Conservation (phyloP, 2,329 filamentous ascomycete genomes). For the Septoria petroselini region DNA sequence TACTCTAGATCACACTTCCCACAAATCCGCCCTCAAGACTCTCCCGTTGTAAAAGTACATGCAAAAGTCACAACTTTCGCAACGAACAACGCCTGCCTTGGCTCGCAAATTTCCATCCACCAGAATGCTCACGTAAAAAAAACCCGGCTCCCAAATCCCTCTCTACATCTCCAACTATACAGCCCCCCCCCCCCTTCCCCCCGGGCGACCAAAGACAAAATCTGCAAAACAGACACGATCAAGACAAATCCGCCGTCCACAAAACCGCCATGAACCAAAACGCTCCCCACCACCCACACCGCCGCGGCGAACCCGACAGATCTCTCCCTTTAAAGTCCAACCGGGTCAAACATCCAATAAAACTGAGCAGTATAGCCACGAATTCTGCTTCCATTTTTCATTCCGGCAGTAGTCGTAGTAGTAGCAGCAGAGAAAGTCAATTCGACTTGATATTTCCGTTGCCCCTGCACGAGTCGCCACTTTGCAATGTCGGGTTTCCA, state of each 20-base stretch:
- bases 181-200: too few species aligned
- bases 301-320: neutral
- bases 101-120: too few species aligned
- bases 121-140: too few species aligned
- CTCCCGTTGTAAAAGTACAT: too few species aligned
- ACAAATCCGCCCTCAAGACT: too few species aligned
- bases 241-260: conserved; percentile 13
- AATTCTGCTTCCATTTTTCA: conserved; percentile 10
- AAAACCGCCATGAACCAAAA: conserved; percentile 19
- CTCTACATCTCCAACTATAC: too few species aligned
- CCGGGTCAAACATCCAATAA: conserved; percentile 15
- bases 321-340: conserved; percentile 19
- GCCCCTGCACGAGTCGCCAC: conserved; percentile 1
- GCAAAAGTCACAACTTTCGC: too few species aligned
- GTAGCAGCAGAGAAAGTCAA: conserved; percentile 6
- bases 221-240: too few species aligned
- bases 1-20: too few species aligned
- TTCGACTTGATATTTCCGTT: neutral
- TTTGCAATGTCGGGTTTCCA: conserved; percentile 9
- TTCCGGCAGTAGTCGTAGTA: conserved; percentile 6
- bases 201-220: too few species aligned
- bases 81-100: too few species aligned
- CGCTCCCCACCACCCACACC: conserved; percentile 15
- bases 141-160: too few species aligned
- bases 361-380: conserved; percentile 14